Conservation (phyloP, 306 rosid species). For the Castanopsis chinensis region DNA sequence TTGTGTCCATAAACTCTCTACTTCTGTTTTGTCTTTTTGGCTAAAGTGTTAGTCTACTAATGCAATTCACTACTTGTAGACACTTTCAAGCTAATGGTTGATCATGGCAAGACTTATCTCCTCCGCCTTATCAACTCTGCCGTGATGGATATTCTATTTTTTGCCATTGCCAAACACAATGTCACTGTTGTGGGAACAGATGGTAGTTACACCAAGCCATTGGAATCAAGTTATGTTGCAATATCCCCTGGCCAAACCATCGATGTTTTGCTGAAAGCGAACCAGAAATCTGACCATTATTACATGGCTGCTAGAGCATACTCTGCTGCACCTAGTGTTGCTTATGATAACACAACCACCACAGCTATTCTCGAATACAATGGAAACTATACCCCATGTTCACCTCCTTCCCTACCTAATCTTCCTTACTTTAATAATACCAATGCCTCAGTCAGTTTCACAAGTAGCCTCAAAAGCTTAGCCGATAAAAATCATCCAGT, state of each 20-base stretch:
- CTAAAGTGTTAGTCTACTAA: no score
- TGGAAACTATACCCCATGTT: background rate
- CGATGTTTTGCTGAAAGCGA: constrained; percentile 23
- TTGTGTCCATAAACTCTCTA: no score
- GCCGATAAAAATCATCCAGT: constrained; percentile 28
- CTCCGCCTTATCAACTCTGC: constrained; percentile 25
- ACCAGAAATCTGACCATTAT: constrained; percentile 12
- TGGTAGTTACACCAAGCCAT: constrained; percentile 33
- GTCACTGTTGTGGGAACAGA: constrained; percentile 31
- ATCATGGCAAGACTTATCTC: constrained; percentile 23
- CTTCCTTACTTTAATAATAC: constrained; percentile 35
- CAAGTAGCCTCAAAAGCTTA: constrained; percentile 35
- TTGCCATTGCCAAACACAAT: constrained; percentile 24
- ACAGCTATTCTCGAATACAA: constrained; percentile 21
- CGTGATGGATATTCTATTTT: constrained; percentile 8
- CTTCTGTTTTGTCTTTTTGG: no score
- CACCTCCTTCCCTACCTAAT: background rate
- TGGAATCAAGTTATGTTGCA: constrained; percentile 10
- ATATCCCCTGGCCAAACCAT: constrained; percentile 34
- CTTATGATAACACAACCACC: constrained; percentile 24
- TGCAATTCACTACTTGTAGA: background rate
- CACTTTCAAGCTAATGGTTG: constrained; percentile 5
- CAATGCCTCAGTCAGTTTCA: constrained; percentile 18
- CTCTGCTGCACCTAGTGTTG: background rate
- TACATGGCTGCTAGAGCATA: constrained; percentile 32